Conservation (phyloP, 169 alveolate genomes). For the Plasmodium knowlesi region DNA sequence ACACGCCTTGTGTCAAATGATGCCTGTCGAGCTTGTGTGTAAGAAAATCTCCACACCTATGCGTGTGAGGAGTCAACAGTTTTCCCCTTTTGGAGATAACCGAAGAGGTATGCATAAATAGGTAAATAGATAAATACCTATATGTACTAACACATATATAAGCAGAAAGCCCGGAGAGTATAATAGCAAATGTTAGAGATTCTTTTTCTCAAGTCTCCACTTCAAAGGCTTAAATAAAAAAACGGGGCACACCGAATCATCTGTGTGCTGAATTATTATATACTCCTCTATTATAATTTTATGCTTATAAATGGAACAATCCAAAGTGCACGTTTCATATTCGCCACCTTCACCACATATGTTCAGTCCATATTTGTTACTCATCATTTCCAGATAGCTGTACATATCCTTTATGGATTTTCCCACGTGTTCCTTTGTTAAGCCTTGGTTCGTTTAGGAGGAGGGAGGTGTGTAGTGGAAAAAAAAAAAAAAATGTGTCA, state of each 20-base stretch:
- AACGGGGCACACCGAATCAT: conserved; percentile 61
- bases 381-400: conserved; percentile 78
- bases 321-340: conserved; percentile 96
- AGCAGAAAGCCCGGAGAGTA: not conserved
- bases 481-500: not conserved
- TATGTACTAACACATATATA: not conserved
- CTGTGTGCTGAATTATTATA: conserved; percentile 64
- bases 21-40: not conserved
- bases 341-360: conserved; percentile 99
- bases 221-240: conserved; percentile 68
- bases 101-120: not conserved
- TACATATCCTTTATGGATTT: conserved; percentile 84
- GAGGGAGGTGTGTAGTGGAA: not conserved
- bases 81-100: not conserved
- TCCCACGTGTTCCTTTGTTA: conserved; percentile 92
- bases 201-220: conserved; percentile 49
- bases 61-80: not conserved
- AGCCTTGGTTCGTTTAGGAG: conserved; percentile 88
- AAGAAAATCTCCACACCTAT: not conserved
- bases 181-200: not conserved
- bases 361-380: conserved; percentile 93
- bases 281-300: conserved; percentile 77
- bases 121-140: not conserved
- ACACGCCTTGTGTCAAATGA: not conserved
- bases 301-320: conserved; percentile 90